Conservation (phyloP, 352 stramenopile genomes). For the Phytophthora ohioensis region DNA sequence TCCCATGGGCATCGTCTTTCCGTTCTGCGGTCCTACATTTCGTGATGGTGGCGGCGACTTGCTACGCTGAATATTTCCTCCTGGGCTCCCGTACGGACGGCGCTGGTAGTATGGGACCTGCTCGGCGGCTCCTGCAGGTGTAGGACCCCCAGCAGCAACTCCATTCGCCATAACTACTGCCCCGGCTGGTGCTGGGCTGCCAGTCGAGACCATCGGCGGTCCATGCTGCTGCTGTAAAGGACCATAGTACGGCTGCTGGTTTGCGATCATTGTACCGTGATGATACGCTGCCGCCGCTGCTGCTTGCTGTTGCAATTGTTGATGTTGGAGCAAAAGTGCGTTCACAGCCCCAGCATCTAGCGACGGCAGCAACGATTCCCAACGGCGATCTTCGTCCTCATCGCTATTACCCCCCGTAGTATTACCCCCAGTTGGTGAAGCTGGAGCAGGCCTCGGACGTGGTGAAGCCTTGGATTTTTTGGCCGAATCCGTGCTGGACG, state of each 20-base stretch:
- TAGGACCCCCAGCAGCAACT: conserved; percentile 10
- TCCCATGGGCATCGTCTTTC: conserved; percentile 20
- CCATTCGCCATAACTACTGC: conserved; percentile 27
- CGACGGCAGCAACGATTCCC: conserved; percentile 47
- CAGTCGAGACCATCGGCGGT: conserved; percentile 11
- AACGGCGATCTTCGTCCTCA: conserved; percentile 43
- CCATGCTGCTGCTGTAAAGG: conserved; percentile 30
- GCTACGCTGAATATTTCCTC: conserved; percentile 26
- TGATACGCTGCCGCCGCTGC: conserved; percentile 38
- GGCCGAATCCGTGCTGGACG: conserved; percentile 24
- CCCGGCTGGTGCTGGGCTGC: conserved; percentile 3
- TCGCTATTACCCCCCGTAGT: conserved; percentile 15
- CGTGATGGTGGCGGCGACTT: conserved; percentile 35
- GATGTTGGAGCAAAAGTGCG: conserved; percentile 42
- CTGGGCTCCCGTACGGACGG: conserved; percentile 32
- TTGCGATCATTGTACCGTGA: conserved; percentile 40
- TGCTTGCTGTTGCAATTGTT: conserved; percentile 46
- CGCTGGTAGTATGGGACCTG: conserved; percentile 26
- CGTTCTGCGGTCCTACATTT: conserved; percentile 20
- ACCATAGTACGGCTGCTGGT: conserved; percentile 47
- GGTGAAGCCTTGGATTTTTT: conserved; percentile 35
- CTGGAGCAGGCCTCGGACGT: conserved; percentile 24
- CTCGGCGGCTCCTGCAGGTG: conserved; percentile 14
- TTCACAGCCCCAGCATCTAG: conserved; percentile 38
- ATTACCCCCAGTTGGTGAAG: conserved; percentile 11